A percentile compares a stretch with the other conserved stretches of the same genome.
Evolutionary conservation across 2,329 filamentous ascomycete species (phyloP).

Genomic region (Arthrobotrys conoides): DNA sequence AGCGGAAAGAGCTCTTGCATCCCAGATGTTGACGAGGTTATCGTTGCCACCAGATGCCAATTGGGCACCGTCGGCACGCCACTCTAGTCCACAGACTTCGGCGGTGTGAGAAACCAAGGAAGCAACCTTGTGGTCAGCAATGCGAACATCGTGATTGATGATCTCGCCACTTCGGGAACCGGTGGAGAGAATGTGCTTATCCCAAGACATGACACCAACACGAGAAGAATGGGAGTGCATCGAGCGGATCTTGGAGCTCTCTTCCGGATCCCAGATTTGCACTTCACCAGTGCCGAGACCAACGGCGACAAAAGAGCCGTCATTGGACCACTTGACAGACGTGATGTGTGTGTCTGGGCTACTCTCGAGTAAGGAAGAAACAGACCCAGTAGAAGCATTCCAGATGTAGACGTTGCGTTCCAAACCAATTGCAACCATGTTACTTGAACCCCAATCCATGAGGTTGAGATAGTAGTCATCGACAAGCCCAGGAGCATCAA

Average conservation of each 20-base stretch:
- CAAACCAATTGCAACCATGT: slow-evolving; percentile 97
- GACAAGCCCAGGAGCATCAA: slow-evolving; percentile 94
- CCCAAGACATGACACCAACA: slow-evolving; percentile 98
- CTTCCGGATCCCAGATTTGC: slow-evolving; percentile 99
- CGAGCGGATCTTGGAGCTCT: slow-evolving; percentile 93
- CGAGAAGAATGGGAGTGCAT: slow-evolving; percentile 98
- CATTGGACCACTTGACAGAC: slow-evolving; percentile 98
- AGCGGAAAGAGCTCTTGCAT: slow-evolving; percentile 89
- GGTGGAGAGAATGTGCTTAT: slow-evolving; percentile 96
- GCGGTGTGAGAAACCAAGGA: slow-evolving; percentile 97
- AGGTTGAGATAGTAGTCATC: slow-evolving; percentile 99
- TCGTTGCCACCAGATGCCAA: slow-evolving; percentile 98
- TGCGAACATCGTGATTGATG: slow-evolving; percentile 98
- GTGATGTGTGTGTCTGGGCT: slow-evolving; percentile 93
- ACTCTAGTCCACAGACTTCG: slow-evolving; percentile 97
- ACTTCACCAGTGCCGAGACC: slow-evolving; percentile 96
- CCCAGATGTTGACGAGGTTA: slow-evolving; percentile 99
- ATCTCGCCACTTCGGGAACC: slow-evolving; percentile 94
- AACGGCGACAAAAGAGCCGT: slow-evolving; percentile 95
- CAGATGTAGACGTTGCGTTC: slow-evolving; percentile 98
- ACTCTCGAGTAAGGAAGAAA: slow-evolving; percentile 90
- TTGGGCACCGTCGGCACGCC: slow-evolving; percentile 95
- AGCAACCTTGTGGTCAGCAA: slow-evolving; percentile 97
- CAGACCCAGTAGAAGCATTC: slow-evolving; percentile 93
- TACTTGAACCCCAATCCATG: slow-evolving; percentile 96